These are phyloP conservation scores for Rhododendron griersonianum DNA, from an alignment of 148 eudicot species.

Conservation along the genomic window DNA sequence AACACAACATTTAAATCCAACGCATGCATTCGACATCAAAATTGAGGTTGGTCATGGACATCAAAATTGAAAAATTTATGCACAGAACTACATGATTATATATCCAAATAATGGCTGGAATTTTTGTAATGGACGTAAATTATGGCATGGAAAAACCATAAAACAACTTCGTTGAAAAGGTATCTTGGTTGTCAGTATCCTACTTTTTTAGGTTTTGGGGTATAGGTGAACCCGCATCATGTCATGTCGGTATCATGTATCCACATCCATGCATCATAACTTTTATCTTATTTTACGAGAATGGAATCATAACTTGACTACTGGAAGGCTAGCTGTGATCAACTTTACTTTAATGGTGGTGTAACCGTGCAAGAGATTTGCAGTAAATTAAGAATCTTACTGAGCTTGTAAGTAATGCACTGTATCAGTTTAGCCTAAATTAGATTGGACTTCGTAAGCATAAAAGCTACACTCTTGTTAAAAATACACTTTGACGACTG, in stretches of 20 bases:
- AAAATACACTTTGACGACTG: neutral
- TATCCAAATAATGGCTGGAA: neutral
- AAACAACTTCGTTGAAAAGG: neutral
- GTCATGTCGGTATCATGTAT: neutral
- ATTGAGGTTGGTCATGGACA: neutral
- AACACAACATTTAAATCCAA: neutral
- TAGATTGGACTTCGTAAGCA: neutral
- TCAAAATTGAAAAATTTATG: neutral
- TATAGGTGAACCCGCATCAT: neutral
- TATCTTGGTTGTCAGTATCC: neutral
- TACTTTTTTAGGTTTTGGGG: neutral
- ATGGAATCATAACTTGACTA: neutral
- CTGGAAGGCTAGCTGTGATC: neutral
- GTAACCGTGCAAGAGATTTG: neutral
- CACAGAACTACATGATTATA: neutral
- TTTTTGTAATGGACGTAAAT: neutral
- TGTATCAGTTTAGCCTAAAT: neutral
- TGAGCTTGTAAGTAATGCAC: neutral
- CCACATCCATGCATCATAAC: neutral
- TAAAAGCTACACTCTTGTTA: neutral
- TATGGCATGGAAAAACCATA: neutral
- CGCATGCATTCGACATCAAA: neutral
- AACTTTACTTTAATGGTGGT: neutral
- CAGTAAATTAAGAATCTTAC: neutral
- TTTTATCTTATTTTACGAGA: neutral